A percentile compares a stretch with the other conserved stretches of the same genome.
phyloP scores from a whole-genome alignment of 2,329 filamentous ascomycete species.

The Aspergillus clavatus region DNA sequence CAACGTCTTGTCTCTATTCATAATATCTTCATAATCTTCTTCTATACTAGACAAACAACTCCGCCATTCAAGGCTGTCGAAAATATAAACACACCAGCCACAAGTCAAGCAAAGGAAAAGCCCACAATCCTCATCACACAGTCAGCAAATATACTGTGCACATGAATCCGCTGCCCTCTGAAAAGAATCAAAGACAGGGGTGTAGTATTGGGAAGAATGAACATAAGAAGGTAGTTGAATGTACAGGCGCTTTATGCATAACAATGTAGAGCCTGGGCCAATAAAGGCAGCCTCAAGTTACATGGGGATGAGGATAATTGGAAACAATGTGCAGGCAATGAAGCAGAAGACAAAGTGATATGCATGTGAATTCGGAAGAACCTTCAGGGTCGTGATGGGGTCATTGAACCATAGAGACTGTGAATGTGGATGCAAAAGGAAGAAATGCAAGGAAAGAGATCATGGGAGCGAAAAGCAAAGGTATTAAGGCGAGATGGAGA shows the following conservation, averaged over 20 bases:
- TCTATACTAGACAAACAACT: not conserved
- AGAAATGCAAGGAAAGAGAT: not conserved
- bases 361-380: conserved; percentile 4
- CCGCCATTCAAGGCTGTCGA: not conserved
- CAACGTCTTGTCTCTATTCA: not conserved
- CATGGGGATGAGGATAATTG: not conserved
- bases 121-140: not conserved
- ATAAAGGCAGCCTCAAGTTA: not conserved
- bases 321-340: not conserved
- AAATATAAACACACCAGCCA: not conserved
- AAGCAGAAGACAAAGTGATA: conserved; percentile 2
- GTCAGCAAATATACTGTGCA: not conserved
- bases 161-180: not conserved
- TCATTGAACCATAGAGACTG: conserved; percentile 1
- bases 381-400: conserved; percentile 5
- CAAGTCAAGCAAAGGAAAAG: not conserved
- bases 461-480: conserved; percentile 6
- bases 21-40: not conserved
- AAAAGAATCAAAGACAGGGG: not conserved
- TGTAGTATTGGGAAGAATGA: conserved; percentile 1
- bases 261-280: not conserved
- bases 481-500: conserved; percentile 26
- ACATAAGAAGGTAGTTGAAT: conserved; percentile 12
- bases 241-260: conserved; percentile 12
- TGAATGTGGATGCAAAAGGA: not conserved